Evolutionary conservation across 768 basidiomycete species (phyloP), one percentile per base, ranked within the genome.

Genomic region (Psilocybe cubensis): DNA sequence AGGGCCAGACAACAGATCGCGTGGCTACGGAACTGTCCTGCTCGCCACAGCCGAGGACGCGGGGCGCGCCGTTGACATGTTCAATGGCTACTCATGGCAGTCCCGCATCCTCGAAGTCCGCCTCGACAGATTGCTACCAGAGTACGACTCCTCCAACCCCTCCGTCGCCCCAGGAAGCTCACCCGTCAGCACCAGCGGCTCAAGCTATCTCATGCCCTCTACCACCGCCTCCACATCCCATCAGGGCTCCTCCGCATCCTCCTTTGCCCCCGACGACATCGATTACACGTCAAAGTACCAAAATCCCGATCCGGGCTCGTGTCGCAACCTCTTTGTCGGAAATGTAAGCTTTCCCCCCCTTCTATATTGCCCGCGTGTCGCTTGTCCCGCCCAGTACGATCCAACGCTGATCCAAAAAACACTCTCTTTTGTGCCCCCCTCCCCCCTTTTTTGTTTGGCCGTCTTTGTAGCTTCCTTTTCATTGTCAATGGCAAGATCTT

Each of bases 51-150:
- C 92, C 40, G 94, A 96, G 70, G 96, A 98, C 68, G 97, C 96
- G 1, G 89, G 89, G 3, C 83, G 94, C 40, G 97, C 97, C 0
- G 92, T 99, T 38, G 94, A 97, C 60, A 90, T 93, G 82, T 96
- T 96, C 74, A 92, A 98, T 68, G 96, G 96, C 14, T 97, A 92
- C 71, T 88, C 87, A n/a, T 98, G 96, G 95, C 96, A 97, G 74
- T 93, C 92, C 7, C 80, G 96, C 8, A 82, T 90, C 18, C 84
- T 98, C 21, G 96, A 98, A 73, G 96, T 98, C 23, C 83, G 96
- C 21, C 90, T 89, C 6, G 96, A 98, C 73, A 83, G 94, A 42
- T 78, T 95, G 12, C 83, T 85, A 24, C 82, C 83, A 20, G 85
- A 89, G 59, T 81, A 82, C 61, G 85, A 86, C 62, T 45, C 52